Base-by-base conservation (phyloP, 176 grass and related monocot species). In the Cenchrus purpureus region DNA sequence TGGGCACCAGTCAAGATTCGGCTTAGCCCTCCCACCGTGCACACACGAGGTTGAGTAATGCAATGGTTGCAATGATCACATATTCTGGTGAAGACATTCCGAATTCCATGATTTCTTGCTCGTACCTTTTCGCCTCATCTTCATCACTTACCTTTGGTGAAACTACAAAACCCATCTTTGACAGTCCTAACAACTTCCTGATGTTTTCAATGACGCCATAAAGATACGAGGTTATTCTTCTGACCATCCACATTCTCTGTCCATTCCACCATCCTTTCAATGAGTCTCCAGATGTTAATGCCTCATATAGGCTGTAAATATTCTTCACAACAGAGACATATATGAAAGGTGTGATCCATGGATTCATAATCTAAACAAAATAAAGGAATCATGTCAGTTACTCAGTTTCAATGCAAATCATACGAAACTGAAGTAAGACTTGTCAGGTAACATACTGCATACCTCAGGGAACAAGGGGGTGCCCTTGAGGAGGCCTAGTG, bases 71-170 rank as follows among this genome's bases (percentile, higher is more conserved):
- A 13, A 93, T 95, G 57, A 95, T 87, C 57, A 88, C 89, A 54
- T 90, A 89, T 87, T 86, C 90, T 57, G 88, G 57, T 45, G 89
- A 81, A 4, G 80, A 82, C 0, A 79, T 49, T 8, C 91, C 92
- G 29, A 98, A 93, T 76, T 95, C 92, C 73, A 98, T 91, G n/a
- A 88, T 75, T 84, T 98, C 95, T 77, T 83, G 82, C 67, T 95
- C 76, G 14, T 93, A 98, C 79, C 95, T 87, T 57, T 91, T 91
- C 10, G 74, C 79, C 25, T 74, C 82, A 44, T 93, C 91, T 22
- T 74, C 57, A 22, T 84, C 79, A 12, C 79, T 89, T 42, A 91
- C 86, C 84, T 96, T 93, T 25, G 89, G n/a, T 19, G 92, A 75
- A 73, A 98, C 78, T 0, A 13, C 59, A 71, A 98, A 95, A 37